phyloP scores from a whole-genome alignment of 495 filamentous ascomycete species.

The Penicillium arizonense region DNA sequence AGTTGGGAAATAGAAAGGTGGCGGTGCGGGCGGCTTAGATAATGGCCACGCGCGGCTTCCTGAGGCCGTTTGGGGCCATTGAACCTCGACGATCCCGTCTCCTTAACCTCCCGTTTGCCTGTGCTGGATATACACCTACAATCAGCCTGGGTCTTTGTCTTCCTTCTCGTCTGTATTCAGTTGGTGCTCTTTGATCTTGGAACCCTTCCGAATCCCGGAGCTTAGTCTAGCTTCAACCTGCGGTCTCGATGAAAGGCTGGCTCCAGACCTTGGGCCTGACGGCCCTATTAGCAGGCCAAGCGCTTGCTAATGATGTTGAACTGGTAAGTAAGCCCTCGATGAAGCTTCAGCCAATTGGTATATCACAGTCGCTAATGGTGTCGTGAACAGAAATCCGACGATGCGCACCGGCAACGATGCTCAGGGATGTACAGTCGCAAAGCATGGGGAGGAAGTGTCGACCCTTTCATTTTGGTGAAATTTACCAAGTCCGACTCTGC shows the following conservation, averaged over 20 bases:
- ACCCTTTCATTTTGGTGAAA: conserved; percentile 85
- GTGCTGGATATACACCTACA: neutral
- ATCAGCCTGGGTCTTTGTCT: neutral
- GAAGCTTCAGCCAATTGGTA: neutral
- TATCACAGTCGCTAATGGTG: conserved; percentile 10
- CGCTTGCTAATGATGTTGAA: conserved; percentile 61
- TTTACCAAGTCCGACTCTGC: conserved; percentile 61
- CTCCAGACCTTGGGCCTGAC: conserved; percentile 47
- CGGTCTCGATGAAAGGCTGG: conserved; percentile 53
- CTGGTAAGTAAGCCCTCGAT: conserved; percentile 46
- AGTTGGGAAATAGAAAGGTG: conserved; percentile 10
- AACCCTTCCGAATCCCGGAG: conserved; percentile 22
- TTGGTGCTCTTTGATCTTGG: conserved; percentile 15
- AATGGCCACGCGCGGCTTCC: conserved; percentile 36
- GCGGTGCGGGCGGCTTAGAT: conserved; percentile 27
- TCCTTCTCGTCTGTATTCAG: conserved; percentile 9
- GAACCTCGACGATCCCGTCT: conserved; percentile 24
- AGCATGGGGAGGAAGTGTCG: conserved; percentile 82
- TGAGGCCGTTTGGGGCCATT: conserved; percentile 20
- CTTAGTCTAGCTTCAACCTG: conserved; percentile 26
- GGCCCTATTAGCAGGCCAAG: conserved; percentile 50
- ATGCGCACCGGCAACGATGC: conserved; percentile 81
- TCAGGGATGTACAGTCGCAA: conserved; percentile 95
- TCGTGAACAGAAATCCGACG: conserved; percentile 62
- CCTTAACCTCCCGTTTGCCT: conserved; percentile 6